These are phyloP conservation scores for Kwoniella dendrophila DNA, from an alignment of 768 basidiomycete species.

Conservation along the genomic window DNA sequence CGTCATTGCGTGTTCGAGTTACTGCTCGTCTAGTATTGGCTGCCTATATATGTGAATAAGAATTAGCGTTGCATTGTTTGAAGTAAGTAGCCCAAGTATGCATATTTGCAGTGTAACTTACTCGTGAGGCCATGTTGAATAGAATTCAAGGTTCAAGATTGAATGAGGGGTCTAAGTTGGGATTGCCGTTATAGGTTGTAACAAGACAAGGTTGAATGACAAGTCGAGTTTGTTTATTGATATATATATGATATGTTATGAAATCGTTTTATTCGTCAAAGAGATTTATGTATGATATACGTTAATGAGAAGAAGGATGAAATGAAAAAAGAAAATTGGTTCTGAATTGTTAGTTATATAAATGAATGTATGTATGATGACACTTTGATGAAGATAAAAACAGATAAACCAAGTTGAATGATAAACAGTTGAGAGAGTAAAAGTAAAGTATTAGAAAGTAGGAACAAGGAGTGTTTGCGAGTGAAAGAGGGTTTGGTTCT, in stretches of 20 bases:
- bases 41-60: constrained; percentile 11
- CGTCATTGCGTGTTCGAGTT: constrained; percentile 45
- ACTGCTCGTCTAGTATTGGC: constrained; percentile 40
- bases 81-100: background rate
- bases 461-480: constrained; percentile 1
- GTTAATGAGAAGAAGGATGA: background rate
- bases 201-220: background rate
- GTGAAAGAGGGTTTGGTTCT: constrained; percentile 1
- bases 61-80: background rate
- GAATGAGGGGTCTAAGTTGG: background rate
- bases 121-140: constrained; percentile 27
- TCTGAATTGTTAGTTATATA: too few species aligned
- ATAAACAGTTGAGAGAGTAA: constrained; percentile 14
- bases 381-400: background rate
- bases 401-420: constrained; percentile 10
- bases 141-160: background rate
- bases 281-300: background rate
- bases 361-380: background rate
- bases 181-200: background rate
- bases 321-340: background rate
- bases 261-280: too few species aligned
- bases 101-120: background rate
- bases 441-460: too few species aligned
- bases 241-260: background rate
- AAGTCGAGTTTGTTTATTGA: background rate